These are phyloP conservation scores for Eucalyptus viminalis DNA, from an alignment of 345 rosid genomes.

Conservation along the genomic window DNA sequence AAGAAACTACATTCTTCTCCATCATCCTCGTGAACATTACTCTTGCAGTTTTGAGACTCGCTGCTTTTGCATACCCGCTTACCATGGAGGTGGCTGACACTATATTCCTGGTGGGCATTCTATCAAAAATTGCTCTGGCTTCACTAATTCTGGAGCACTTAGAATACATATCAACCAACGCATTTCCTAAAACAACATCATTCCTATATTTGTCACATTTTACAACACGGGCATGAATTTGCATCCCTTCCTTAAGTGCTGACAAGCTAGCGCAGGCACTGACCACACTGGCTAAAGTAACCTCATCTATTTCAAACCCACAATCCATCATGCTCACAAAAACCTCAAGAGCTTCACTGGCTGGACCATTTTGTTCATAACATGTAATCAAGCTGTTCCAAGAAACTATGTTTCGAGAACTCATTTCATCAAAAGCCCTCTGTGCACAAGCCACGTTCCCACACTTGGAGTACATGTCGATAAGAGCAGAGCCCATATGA, in stretches of 20 bases:
- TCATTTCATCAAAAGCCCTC: constrained; percentile 51
- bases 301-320: constrained; percentile 57
- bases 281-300: constrained; percentile 67
- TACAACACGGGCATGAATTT: constrained; percentile 53
- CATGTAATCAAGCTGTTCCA: constrained; percentile 90
- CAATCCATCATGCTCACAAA: constrained; percentile 46
- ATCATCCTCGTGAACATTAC: constrained; percentile 64
- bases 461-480: constrained; percentile 82
- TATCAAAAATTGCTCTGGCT: constrained; percentile 63
- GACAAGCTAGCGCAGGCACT: constrained; percentile 80
- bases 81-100: constrained; percentile 84
- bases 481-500: constrained; percentile 70
- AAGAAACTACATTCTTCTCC: constrained; percentile 66
- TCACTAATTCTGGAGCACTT: constrained; percentile 43
- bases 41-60: constrained; percentile 57
- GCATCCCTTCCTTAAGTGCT: constrained; percentile 42
- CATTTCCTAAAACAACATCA: constrained; percentile 67
- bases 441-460: constrained; percentile 41
- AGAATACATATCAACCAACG: constrained; percentile 78
- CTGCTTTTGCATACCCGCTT: constrained; percentile 69
- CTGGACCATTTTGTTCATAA: constrained; percentile 85
- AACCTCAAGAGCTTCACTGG: constrained; percentile 41
- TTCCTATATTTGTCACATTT: constrained; percentile 39
- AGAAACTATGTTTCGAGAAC: constrained; percentile 49
- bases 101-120: constrained; percentile 43